Evolutionary conservation across 2,329 filamentous ascomycete species (phyloP).

Genomic region (Proliferodiscus dingleyae): DNA sequence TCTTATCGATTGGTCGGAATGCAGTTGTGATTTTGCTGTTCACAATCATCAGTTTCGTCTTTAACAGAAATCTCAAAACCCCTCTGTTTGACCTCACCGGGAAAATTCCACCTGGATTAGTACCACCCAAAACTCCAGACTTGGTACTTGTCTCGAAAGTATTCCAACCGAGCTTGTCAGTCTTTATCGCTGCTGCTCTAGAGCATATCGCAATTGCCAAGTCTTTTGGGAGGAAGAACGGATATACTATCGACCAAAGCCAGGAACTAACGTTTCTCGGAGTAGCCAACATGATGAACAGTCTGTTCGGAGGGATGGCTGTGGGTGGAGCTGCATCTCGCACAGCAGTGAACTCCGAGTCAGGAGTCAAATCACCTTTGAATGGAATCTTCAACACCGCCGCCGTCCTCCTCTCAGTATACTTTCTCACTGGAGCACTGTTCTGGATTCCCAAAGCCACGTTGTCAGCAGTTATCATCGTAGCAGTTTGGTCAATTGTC

Average conservation of each 20-base stretch:
- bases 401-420: constrained; percentile 60
- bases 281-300: constrained; percentile 57
- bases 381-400: constrained; percentile 56
- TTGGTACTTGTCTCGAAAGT: constrained; percentile 47
- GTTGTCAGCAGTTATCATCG: constrained; percentile 54
- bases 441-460: constrained; percentile 66
- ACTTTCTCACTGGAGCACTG: constrained; percentile 55
- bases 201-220: constrained; percentile 62
- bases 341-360: constrained; percentile 62
- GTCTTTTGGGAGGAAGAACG: constrained; percentile 56
- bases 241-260: constrained; percentile 58
- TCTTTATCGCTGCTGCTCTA: constrained; percentile 43
- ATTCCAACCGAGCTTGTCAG: constrained; percentile 49
- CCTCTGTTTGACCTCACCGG: constrained; percentile 51
- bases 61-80: constrained; percentile 43
- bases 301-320: constrained; percentile 59
- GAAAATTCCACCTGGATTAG: constrained; percentile 51
- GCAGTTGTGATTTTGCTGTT: constrained; percentile 57
- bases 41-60: constrained; percentile 57
- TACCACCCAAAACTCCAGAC: constrained; percentile 46
- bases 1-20: constrained; percentile 55
- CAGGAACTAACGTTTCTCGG: constrained; percentile 63
- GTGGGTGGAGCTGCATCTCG: constrained; percentile 63
- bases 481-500: constrained; percentile 14
- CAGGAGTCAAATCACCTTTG: constrained; percentile 56